Evolutionary conservation across 495 filamentous ascomycete species (phyloP).

Genomic region (Penicillium simplicissimum): DNA sequence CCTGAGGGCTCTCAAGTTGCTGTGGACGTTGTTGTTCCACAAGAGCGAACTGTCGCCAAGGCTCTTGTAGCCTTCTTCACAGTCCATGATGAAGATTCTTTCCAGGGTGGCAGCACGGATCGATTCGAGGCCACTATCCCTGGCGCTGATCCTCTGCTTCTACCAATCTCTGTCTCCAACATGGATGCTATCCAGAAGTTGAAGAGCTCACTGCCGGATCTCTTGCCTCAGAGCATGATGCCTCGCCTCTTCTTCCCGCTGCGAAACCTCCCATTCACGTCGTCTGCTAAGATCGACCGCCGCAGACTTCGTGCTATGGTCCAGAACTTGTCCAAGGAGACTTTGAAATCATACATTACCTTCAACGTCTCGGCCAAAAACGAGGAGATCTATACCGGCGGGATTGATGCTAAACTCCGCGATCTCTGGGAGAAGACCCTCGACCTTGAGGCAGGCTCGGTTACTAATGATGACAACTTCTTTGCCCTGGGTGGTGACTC

Average conservation of each 20-base stretch:
- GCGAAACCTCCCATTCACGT: conserved; percentile 52
- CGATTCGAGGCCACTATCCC: conserved; percentile 21
- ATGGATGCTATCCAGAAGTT: conserved; percentile 36
- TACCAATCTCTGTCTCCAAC: conserved; percentile 36
- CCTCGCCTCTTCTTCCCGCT: conserved; percentile 63
- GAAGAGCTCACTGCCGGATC: conserved; percentile 34
- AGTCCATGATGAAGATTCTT: conserved; percentile 20
- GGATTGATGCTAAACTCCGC: conserved; percentile 35
- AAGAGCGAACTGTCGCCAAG: conserved; percentile 36
- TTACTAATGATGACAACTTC: conserved; percentile 50
- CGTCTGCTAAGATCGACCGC: conserved; percentile 63
- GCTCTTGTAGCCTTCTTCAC: conserved; percentile 49
- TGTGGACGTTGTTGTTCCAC: conserved; percentile 45
- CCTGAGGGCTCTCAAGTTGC: conserved; percentile 39
- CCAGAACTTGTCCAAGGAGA: conserved; percentile 39
- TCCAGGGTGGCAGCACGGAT: conserved; percentile 23
- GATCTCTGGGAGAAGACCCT: conserved; percentile 41
- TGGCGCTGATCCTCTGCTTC: conserved; percentile 31
- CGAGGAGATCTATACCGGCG: conserved; percentile 26
- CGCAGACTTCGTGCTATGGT: conserved; percentile 51
- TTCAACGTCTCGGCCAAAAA: conserved; percentile 31
- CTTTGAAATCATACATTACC: conserved; percentile 42
- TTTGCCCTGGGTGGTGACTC: conserved; percentile 58
- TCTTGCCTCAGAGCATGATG: conserved; percentile 58
- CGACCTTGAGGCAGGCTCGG: conserved; percentile 38